Evolutionary conservation across 2,329 filamentous ascomycete genomes (phyloP).

Genomic region (Teratosphaeria epicoccoides): DNA sequence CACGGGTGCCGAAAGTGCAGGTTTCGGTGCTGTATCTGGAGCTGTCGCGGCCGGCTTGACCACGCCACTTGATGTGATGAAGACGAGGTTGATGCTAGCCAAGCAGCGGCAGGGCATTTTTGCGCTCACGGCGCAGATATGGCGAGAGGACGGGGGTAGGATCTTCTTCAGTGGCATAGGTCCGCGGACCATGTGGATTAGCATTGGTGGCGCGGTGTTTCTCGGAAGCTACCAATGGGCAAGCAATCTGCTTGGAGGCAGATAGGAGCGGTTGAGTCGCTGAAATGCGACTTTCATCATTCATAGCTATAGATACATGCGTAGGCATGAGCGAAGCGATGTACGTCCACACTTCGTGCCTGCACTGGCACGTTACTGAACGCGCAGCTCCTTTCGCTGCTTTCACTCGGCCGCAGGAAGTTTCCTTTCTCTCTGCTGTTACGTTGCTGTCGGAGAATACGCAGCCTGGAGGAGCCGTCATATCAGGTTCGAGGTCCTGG

Average conservation of each 20-base stretch:
- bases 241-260: slow-evolving; percentile 52
- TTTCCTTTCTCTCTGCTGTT: no score
- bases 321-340: no score
- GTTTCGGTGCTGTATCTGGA: slow-evolving; percentile 76
- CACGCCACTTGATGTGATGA: slow-evolving; percentile 89
- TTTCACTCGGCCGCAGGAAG: no score
- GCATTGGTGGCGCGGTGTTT: slow-evolving; percentile 86
- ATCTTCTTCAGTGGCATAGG: slow-evolving; percentile 69
- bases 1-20: slow-evolving; percentile 64
- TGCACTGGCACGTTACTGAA: no score
- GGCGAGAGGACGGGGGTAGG: slow-evolving; percentile 50
- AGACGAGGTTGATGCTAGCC: slow-evolving; percentile 91
- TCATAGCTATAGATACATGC: no score
- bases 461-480: no score
- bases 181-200: slow-evolving; percentile 88
- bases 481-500: no score
- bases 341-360: no score
- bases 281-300: no score
- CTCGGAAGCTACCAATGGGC: slow-evolving; percentile 87
- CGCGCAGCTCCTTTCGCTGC: no score
- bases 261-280: no score
- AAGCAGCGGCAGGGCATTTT: slow-evolving; percentile 52
- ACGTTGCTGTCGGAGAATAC: no score
- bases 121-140: slow-evolving; percentile 53
- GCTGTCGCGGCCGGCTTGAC: slow-evolving; percentile 79